These are phyloP conservation scores for Colletotrichum sp. DNA, from an alignment of 2,329 filamentous ascomycete species.

Conservation along the genomic window DNA sequence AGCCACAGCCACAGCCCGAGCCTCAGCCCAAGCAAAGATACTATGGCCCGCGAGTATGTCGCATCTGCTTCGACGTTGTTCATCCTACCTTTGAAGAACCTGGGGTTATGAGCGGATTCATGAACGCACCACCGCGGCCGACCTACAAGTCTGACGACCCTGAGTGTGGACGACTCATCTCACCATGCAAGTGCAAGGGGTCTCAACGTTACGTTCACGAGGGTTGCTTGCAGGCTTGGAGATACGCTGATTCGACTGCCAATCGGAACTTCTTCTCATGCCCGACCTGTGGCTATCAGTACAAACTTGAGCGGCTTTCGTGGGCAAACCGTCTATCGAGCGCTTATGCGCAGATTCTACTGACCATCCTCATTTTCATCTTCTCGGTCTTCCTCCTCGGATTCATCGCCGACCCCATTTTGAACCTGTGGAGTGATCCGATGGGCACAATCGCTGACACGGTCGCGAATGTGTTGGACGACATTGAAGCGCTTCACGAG, in stretches of 20 bases:
- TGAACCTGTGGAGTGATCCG: slow-evolving; percentile 87
- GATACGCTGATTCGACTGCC: slow-evolving; percentile 69
- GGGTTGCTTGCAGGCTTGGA: slow-evolving; percentile 84
- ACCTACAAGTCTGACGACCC: slow-evolving; percentile 77
- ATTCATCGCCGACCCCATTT: slow-evolving; percentile 90
- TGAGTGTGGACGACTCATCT: slow-evolving; percentile 77
- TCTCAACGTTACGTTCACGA: slow-evolving; percentile 95
- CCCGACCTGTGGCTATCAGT: slow-evolving; percentile 85
- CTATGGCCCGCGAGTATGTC: slow-evolving; percentile 78
- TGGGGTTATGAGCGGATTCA: slow-evolving; percentile 22
- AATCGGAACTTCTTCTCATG: slow-evolving; percentile 84
- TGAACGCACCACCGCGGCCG: slow-evolving; percentile 32
- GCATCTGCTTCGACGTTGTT: slow-evolving; percentile 83
- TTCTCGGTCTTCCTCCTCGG: slow-evolving; percentile 81
- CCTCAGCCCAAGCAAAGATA: slow-evolving; percentile 37
- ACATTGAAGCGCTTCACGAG: slow-evolving; percentile 38
- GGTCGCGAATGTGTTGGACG: slow-evolving; percentile 49
- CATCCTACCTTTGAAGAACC: slow-evolving; percentile 48
- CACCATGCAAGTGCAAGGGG: slow-evolving; percentile 92
- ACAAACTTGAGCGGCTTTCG: slow-evolving; percentile 77
- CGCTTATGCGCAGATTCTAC: slow-evolving; percentile 66
- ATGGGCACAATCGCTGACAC: slow-evolving; percentile 63
- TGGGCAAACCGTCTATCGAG: slow-evolving; percentile 76
- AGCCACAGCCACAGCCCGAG: neutral
- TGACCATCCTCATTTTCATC: slow-evolving; percentile 77